Evolutionary conservation across 108 stramenopile genomes (phyloP).

Genomic region (Fistulifera solaris): DNA sequence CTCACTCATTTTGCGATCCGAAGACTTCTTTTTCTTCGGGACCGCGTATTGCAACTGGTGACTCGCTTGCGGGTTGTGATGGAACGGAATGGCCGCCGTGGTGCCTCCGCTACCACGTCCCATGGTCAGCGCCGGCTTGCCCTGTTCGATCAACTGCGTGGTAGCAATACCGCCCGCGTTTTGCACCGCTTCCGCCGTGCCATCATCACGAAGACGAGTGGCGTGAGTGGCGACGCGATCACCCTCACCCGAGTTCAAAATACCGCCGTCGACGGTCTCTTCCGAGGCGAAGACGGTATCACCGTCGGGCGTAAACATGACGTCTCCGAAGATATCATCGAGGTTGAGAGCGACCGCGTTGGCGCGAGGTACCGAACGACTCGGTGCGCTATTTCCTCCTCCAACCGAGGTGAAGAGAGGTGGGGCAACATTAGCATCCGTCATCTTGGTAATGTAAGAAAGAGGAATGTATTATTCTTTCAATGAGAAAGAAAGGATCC

Average conservation of each 20-base stretch:
- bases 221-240: conserved; percentile 33
- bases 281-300: conserved; percentile 77
- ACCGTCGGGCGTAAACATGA: conserved; percentile 83
- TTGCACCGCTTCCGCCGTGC: conserved; percentile 44
- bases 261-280: conserved; percentile 26
- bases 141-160: conserved; percentile 51
- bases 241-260: conserved; percentile 35
- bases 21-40: conserved; percentile 17
- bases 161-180: conserved; percentile 66
- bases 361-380: background rate
- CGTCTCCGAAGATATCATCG: conserved; percentile 88
- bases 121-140: conserved; percentile 47
- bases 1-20: conserved; percentile 54
- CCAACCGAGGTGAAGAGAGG: conserved; percentile 5
- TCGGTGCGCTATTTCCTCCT: too few relatives aligned
- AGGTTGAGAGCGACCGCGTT: conserved; percentile 37
- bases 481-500: too few relatives aligned
- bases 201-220: conserved; percentile 14
- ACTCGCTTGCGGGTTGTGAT: conserved; percentile 61
- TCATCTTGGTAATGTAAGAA: conserved; percentile 1
- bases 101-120: conserved; percentile 27
- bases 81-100: conserved; percentile 39
- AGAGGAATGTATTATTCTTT: too few relatives aligned
- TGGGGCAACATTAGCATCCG: conserved; percentile 6
- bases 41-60: conserved; percentile 78